phyloP scores from a whole-genome alignment of 2,329 filamentous ascomycete species.

The Phialophora chinensis region DNA sequence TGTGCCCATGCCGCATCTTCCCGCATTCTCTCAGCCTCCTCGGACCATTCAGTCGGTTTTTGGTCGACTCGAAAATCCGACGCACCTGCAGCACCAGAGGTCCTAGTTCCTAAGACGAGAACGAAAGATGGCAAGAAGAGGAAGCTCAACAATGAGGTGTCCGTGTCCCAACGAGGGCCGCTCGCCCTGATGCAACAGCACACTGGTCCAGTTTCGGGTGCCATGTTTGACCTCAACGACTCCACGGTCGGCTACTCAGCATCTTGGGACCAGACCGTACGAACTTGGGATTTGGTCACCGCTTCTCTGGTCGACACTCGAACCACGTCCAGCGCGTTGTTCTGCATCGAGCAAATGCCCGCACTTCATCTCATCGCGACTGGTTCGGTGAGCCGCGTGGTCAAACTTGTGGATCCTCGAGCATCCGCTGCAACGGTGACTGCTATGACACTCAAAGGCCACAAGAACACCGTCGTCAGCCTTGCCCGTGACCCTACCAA shows the following conservation, averaged over 20 bases:
- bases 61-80: slow-evolving; percentile 83
- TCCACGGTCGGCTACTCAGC: slow-evolving; percentile 87
- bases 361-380: slow-evolving; percentile 69
- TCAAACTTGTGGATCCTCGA: slow-evolving; percentile 91
- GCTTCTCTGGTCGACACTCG: slow-evolving; percentile 77
- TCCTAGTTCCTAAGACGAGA: slow-evolving; percentile 71
- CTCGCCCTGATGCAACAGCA: slow-evolving; percentile 75
- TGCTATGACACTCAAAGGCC: slow-evolving; percentile 89
- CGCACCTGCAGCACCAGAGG: slow-evolving; percentile 71
- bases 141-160: slow-evolving; percentile 68
- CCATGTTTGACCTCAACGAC: slow-evolving; percentile 84
- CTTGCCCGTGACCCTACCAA: slow-evolving; percentile 68
- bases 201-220: slow-evolving; percentile 75
- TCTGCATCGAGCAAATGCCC: slow-evolving; percentile 77
- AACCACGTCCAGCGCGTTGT: slow-evolving; percentile 80
- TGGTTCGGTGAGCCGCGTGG: slow-evolving; percentile 82
- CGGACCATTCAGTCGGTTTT: slow-evolving; percentile 82
- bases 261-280: slow-evolving; percentile 88
- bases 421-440: slow-evolving; percentile 75
- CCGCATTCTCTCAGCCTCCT: slow-evolving; percentile 82
- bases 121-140: slow-evolving; percentile 73
- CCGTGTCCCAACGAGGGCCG: slow-evolving; percentile 74
- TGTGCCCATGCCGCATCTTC: slow-evolving; percentile 67
- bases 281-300: slow-evolving; percentile 89
- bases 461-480: slow-evolving; percentile 74